Evolutionary conservation across 208 protist genomes (phyloP).

Genomic region (Herpetomonas tarakana): DNA sequence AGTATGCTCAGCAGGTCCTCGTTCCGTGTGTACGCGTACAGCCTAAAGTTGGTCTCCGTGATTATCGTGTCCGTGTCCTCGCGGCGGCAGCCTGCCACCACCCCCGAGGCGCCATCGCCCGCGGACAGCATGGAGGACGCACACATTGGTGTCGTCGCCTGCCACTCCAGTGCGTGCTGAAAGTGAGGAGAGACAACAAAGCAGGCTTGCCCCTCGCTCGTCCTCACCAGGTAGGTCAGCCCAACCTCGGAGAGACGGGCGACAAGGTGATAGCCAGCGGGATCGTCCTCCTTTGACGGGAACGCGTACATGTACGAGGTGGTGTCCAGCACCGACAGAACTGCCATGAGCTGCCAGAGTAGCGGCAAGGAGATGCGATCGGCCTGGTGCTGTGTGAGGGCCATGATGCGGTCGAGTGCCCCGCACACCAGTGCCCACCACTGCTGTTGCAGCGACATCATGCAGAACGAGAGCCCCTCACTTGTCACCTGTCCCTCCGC

Average conservation of each 20-base stretch:
- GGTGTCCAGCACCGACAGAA: conserved; percentile 60
- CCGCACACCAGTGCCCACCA: conserved; percentile 80
- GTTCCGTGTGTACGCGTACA: conserved; percentile 86
- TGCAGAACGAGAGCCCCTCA: conserved; percentile 77
- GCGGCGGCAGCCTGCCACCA: conserved; percentile 30
- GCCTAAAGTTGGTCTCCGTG: conserved; percentile 89
- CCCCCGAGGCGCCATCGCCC: neutral
- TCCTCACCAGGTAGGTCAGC: conserved; percentile 66
- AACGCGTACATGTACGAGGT: conserved; percentile 57
- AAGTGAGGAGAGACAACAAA: conserved; percentile 81
- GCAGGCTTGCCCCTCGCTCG: conserved; percentile 29
- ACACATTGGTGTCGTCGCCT: conserved; percentile 60
- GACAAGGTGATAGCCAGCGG: conserved; percentile 62
- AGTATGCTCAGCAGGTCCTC: conserved; percentile 74
- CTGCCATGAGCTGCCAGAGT: conserved; percentile 76
- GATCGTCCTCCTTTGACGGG: conserved; percentile 42
- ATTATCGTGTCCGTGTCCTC: conserved; percentile 92
- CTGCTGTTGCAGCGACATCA: conserved; percentile 83
- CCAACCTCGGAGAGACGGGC: conserved; percentile 76
- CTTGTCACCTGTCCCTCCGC: conserved; percentile 33
- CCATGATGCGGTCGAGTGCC: conserved; percentile 66
- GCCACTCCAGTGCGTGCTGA: conserved; percentile 67
- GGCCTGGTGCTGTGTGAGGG: conserved; percentile 14
- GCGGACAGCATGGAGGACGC: conserved; percentile 37
- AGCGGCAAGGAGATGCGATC: conserved; percentile 22